Evolutionary conservation across 495 filamentous ascomycete species (phyloP).

Genomic region (Aspergillus nidulans): DNA sequence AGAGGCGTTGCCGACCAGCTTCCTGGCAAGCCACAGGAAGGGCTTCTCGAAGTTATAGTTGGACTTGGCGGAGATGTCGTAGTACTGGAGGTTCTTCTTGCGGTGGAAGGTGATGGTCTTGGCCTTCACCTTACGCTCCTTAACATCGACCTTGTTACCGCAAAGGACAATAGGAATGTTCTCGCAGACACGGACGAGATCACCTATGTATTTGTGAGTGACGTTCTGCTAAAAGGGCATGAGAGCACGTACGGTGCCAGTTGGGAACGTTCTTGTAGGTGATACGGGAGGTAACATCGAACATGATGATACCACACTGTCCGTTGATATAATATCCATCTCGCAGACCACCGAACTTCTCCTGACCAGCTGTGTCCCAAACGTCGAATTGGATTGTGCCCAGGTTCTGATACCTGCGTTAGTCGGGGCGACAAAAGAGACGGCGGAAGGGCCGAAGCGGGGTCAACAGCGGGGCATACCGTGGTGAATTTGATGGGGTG

Average conservation of each 20-base stretch:
- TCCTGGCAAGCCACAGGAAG: slow-evolving; percentile 98
- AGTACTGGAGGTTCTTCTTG: slow-evolving; percentile 99
- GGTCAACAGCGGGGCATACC: slow-evolving; percentile 56
- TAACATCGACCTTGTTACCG: slow-evolving; percentile 99
- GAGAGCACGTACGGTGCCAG: slow-evolving; percentile 90
- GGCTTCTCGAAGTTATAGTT: slow-evolving; percentile 99
- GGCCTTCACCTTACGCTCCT: slow-evolving; percentile 99
- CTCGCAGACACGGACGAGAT: slow-evolving; percentile 99
- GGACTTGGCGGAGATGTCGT: slow-evolving; percentile 99
- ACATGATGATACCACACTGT: slow-evolving; percentile 99
- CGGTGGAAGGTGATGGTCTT: slow-evolving; percentile 99
- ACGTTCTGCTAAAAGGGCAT: not conserved
- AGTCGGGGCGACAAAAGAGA: slow-evolving; percentile 29
- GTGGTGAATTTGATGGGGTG: slow-evolving; percentile 92
- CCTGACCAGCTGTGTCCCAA: slow-evolving; percentile 99
- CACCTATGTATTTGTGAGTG: slow-evolving; percentile 57
- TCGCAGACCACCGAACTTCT: slow-evolving; percentile 99
- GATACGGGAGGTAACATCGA: slow-evolving; percentile 99
- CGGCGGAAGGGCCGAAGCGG: slow-evolving; percentile 23
- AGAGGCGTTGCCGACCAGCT: slow-evolving; percentile 90
- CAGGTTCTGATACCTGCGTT: slow-evolving; percentile 66
- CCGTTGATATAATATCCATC: slow-evolving; percentile 99
- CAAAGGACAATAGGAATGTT: slow-evolving; percentile 97
- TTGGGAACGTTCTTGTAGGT: slow-evolving; percentile 99
- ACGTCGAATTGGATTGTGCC: slow-evolving; percentile 98